Evolutionary conservation across 768 basidiomycete genomes (phyloP).

Genomic region (Ramaria rubella): DNA sequence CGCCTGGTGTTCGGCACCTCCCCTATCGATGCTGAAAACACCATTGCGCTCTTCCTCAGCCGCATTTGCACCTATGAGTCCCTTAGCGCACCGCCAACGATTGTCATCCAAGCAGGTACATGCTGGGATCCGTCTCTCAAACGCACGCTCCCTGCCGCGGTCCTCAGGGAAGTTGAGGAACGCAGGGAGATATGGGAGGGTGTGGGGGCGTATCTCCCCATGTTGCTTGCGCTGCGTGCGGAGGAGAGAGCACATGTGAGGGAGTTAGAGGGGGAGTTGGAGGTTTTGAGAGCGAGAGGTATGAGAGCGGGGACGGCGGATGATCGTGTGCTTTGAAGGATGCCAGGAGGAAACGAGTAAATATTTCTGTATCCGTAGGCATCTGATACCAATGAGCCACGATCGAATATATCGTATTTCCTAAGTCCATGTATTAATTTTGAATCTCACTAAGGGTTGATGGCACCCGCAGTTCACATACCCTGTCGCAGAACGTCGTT

Average conservation of each 20-base stretch:
- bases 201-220: neutral
- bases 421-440: too few relatives aligned
- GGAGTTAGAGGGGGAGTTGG: conserved; percentile 2
- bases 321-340: too few relatives aligned
- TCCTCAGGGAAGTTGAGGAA: neutral
- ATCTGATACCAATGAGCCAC: too few relatives aligned
- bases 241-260: neutral
- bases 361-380: too few relatives aligned
- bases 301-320: too few relatives aligned
- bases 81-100: neutral
- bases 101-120: neutral
- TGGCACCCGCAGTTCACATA: too few relatives aligned
- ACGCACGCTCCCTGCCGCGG: too few relatives aligned
- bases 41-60: conserved; percentile 48
- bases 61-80: conserved; percentile 44
- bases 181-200: neutral
- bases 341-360: too few relatives aligned
- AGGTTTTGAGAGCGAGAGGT: neutral
- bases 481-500: too few relatives aligned
- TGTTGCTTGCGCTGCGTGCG: neutral
- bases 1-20: conserved; percentile 47
- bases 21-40: conserved; percentile 29
- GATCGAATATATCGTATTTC: too few relatives aligned
- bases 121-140: neutral
- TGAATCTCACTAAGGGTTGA: too few relatives aligned